A percentile compares a stretch with the other conserved stretches of the same genome.
Evolutionary conservation across 768 basidiomycete genomes (phyloP).

Genomic region (Xerocomellus dryophilus): DNA sequence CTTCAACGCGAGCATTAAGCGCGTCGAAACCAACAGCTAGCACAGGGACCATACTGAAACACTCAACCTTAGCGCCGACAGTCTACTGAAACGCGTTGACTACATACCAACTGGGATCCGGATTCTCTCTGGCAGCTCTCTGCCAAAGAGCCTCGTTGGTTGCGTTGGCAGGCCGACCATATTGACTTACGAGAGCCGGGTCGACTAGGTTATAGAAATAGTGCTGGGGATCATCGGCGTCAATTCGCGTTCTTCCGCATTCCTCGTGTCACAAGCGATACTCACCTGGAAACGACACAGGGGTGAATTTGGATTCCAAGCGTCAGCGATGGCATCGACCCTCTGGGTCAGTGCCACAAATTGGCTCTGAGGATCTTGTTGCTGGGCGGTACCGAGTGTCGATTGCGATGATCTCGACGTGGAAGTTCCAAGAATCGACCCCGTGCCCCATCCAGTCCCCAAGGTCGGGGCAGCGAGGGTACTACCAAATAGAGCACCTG

Average conservation of each 20-base stretch:
- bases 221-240: conserved; percentile 43
- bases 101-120: conserved; percentile 68
- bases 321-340: conserved; percentile 61
- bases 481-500: conserved; percentile 38
- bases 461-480: conserved; percentile 34
- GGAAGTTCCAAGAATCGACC: conserved; percentile 32
- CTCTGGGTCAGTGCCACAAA: conserved; percentile 51
- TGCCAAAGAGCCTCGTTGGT: conserved; percentile 73
- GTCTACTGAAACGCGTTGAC: not conserved
- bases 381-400: conserved; percentile 39
- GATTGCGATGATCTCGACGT: conserved; percentile 34
- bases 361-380: conserved; percentile 61
- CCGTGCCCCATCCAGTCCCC: conserved; percentile 23
- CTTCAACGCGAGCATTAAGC: conserved; percentile 72
- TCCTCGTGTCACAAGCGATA: not conserved
- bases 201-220: conserved; percentile 85
- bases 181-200: conserved; percentile 59
- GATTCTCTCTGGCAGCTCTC: conserved; percentile 76
- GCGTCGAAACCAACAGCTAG: conserved; percentile 82
- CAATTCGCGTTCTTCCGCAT: not conserved
- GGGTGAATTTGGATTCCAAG: conserved; percentile 68
- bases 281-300: conserved; percentile 78
- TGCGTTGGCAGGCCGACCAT: conserved; percentile 69
- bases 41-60: conserved; percentile 68
- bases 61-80: not conserved